Percentiles rank a stretch among this genome's conserved stretches.
These are phyloP conservation scores for Tubosaeta sp. DNA, from an alignment of 768 basidiomycete species.

Conservation along the genomic window DNA sequence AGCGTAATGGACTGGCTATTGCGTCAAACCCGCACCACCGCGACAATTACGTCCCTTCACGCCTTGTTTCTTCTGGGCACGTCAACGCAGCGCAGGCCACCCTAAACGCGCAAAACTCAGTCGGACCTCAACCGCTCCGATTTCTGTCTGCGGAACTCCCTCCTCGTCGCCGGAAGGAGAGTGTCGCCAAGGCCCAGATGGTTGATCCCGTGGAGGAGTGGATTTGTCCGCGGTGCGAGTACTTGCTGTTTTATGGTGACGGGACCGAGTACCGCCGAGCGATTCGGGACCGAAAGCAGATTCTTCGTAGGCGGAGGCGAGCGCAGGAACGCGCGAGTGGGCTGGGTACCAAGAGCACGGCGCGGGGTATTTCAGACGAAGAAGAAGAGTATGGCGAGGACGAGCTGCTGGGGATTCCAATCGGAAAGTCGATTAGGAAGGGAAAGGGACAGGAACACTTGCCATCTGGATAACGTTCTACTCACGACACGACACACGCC, in stretches of 20 bases:
- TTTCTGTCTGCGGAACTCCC: slow-evolving; percentile 71
- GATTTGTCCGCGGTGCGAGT: slow-evolving; percentile 95
- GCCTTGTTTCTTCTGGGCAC: slow-evolving; percentile 54
- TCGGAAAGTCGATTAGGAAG: slow-evolving; percentile 8
- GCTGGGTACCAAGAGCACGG: slow-evolving; percentile 22
- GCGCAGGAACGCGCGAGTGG: slow-evolving; percentile 61
- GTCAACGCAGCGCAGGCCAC: slow-evolving; percentile 36
- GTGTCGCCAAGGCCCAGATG: slow-evolving; percentile 32
- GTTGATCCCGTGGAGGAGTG: slow-evolving; percentile 77
- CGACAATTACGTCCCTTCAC: slow-evolving; percentile 88
- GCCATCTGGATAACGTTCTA: slow-evolving; percentile 20
- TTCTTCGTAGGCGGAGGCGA: slow-evolving; percentile 62
- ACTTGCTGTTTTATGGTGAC: slow-evolving; percentile 86
- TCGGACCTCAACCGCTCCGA: slow-evolving; percentile 59
- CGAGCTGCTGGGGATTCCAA: slow-evolving; percentile 2
- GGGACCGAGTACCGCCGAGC: slow-evolving; percentile 61
- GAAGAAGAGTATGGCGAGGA: slow-evolving; percentile 24
- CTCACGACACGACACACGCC: slow-evolving; percentile 4
- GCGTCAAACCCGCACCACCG: slow-evolving; percentile 95
- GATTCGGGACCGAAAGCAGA: slow-evolving; percentile 71
- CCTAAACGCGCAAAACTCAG: slow-evolving; percentile 42
- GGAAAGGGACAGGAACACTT: slow-evolving; percentile 16
- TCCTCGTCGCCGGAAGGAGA: slow-evolving; percentile 34
- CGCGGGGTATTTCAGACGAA: slow-evolving; percentile 19
- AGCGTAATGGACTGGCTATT: slow-evolving; percentile 84